phyloP scores from a whole-genome alignment of 164 flowering plant species.

The Umbellularia californica region DNA sequence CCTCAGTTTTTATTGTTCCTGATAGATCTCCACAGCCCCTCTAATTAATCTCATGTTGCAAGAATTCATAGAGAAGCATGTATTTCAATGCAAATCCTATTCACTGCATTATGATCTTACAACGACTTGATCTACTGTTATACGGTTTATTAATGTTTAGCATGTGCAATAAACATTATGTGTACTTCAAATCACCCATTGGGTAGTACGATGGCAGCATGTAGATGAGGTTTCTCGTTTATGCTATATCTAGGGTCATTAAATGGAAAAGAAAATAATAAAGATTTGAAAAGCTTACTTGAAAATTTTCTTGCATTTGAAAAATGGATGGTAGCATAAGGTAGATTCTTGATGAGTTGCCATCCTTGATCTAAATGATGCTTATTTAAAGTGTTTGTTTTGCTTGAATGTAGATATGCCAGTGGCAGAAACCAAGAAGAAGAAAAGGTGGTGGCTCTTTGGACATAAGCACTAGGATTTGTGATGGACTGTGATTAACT shows the following conservation, averaged over 20 bases:
- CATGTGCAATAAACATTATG: not conserved
- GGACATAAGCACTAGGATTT: conserved; percentile 36
- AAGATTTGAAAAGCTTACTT: no score
- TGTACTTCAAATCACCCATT: no score
- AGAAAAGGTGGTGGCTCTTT: conserved; percentile 49
- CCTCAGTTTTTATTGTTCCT: not conserved
- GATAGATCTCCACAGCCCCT: not conserved
- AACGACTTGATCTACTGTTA: no score
- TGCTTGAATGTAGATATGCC: conserved; percentile 37
- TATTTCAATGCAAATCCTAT: not conserved
- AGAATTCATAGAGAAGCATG: no score
- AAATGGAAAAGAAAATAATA: no score
- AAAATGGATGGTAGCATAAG: no score
- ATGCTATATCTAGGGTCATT: no score
- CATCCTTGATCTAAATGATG: not conserved
- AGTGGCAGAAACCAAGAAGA: conserved; percentile 40
- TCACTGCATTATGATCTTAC: not conserved
- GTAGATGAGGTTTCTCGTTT: no score
- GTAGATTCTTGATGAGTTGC: not conserved
- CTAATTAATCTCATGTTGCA: not conserved
- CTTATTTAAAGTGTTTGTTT: not conserved
- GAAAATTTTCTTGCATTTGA: no score
- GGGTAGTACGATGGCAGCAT: no score
- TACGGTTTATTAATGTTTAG: not conserved
- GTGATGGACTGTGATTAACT: conserved; percentile 6